Percentiles rank a stretch among this genome's conserved stretches.
Evolutionary conservation across 768 basidiomycete species (phyloP).

Genomic region (Gautieria morchelliformis): DNA sequence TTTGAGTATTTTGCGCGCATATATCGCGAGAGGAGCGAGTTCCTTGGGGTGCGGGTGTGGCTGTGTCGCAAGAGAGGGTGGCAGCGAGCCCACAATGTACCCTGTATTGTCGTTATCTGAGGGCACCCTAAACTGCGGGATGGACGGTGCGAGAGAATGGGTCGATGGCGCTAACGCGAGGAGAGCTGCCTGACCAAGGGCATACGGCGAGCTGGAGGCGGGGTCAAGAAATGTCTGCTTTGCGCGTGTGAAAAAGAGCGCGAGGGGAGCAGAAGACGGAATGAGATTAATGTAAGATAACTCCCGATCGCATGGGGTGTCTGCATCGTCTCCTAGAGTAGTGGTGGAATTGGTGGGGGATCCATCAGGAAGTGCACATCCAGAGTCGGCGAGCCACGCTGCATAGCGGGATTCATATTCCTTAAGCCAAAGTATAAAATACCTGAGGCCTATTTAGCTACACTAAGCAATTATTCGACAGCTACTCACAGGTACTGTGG

Average conservation of each 20-base stretch:
- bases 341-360: background rate
- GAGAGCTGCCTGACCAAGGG: slow-evolving; percentile 20
- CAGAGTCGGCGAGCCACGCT: slow-evolving; percentile 23
- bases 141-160: slow-evolving; percentile 25
- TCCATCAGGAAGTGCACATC: background rate
- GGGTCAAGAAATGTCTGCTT: slow-evolving; percentile 77
- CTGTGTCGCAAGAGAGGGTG: background rate
- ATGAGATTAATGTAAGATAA: slow-evolving; percentile 1
- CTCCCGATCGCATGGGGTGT: slow-evolving; percentile 13
- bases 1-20: slow-evolving; percentile 49
- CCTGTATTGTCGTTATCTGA: slow-evolving; percentile 3
- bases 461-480: background rate
- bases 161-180: slow-evolving; percentile 30
- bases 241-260: slow-evolving; percentile 70
- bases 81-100: slow-evolving; percentile 3
- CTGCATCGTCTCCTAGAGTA: slow-evolving; percentile 16
- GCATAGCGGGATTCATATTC: slow-evolving; percentile 52
- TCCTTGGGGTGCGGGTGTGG: slow-evolving; percentile 6
- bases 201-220: slow-evolving; percentile 28
- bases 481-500: slow-evolving; percentile 61
- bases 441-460: slow-evolving; percentile 27
- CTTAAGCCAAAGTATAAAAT: slow-evolving; percentile 74
- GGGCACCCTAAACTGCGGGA: slow-evolving; percentile 33
- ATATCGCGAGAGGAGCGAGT: slow-evolving; percentile 31
- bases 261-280: slow-evolving; percentile 26